Evolutionary conservation across 148 eudicot genomes (phyloP).

Genomic region (Polygonum aviculare): DNA sequence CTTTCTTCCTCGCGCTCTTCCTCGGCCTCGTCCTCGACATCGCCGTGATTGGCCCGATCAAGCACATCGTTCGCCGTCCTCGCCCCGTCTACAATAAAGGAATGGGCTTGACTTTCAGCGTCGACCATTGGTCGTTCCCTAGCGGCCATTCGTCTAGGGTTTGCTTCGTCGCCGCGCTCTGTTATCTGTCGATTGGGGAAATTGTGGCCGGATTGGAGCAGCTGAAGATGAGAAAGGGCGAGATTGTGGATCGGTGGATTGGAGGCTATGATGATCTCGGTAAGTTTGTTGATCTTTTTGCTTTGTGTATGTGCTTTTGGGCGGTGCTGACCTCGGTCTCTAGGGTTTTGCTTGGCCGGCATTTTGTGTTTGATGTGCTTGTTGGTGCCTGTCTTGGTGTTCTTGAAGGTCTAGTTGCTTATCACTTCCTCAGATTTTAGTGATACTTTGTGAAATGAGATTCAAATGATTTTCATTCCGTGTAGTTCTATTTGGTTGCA

Average conservation of each 20-base stretch:
- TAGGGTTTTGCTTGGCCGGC: constrained; percentile 75
- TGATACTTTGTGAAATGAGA: background rate
- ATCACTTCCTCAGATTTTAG: constrained; percentile 29
- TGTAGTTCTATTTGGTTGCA: background rate
- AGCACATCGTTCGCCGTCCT: constrained; percentile 60
- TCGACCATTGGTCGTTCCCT: constrained; percentile 86
- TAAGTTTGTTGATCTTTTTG: constrained; percentile 18
- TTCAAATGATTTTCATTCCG: background rate
- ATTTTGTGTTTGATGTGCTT: constrained; percentile 60
- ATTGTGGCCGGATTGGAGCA: constrained; percentile 23
- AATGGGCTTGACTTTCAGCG: constrained; percentile 55
- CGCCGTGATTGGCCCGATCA: constrained; percentile 45
- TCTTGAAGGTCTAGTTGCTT: constrained; percentile 42
- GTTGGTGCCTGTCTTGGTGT: constrained; percentile 68
- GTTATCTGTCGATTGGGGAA: constrained; percentile 23
- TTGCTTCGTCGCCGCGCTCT: constrained; percentile 42
- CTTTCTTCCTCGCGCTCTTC: constrained; percentile 35
- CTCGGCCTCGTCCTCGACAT: constrained; percentile 48
- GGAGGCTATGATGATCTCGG: constrained; percentile 18
- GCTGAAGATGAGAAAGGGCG: constrained; percentile 21
- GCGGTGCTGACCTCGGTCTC: constrained; percentile 48
- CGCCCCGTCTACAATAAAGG: constrained; percentile 60
- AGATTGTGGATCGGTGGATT: constrained; percentile 23
- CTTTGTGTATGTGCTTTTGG: constrained; percentile 32
- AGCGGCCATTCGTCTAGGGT: constrained; percentile 76